Evolutionary conservation across 495 filamentous ascomycete species (phyloP).

Genomic region (Penicillium canariense): DNA sequence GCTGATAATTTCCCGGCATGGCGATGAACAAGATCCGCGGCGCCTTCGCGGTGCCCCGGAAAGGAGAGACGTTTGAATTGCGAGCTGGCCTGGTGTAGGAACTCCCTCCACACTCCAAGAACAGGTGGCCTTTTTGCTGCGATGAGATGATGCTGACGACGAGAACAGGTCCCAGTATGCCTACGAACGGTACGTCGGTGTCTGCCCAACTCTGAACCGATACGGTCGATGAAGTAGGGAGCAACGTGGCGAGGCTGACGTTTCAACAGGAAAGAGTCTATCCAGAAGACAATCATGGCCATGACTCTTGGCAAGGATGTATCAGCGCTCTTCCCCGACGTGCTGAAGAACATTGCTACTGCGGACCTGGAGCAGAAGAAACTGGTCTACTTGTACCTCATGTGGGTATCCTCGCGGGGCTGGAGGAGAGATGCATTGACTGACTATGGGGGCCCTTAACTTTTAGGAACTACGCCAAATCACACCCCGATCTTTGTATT

Average conservation of each 20-base stretch:
- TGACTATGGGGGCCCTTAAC: constrained; percentile 10
- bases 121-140: constrained; percentile 14
- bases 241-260: constrained; percentile 27
- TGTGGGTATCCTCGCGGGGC: constrained; percentile 56
- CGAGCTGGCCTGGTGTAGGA: constrained; percentile 85
- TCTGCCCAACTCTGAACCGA: not conserved
- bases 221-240: not conserved
- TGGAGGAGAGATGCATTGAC: constrained; percentile 4
- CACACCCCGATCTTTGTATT: constrained; percentile 97
- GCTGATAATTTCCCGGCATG: constrained; percentile 52
- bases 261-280: constrained; percentile 79
- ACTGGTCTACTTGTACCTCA: constrained; percentile 96
- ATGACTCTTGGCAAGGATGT: constrained; percentile 99
- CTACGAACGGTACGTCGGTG: constrained; percentile 70
- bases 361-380: constrained; percentile 97
- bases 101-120: constrained; percentile 12
- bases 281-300: constrained; percentile 99
- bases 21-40: constrained; percentile 95
- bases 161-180: constrained; percentile 83
- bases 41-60: constrained; percentile 86
- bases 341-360: constrained; percentile 98
- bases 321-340: constrained; percentile 94
- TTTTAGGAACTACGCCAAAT: constrained; percentile 98
- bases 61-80: constrained; percentile 98
- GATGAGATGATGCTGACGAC: constrained; percentile 25